phyloP scores from a whole-genome alignment of 441 rosid genomes.

The Metrosideros polymorpha region DNA sequence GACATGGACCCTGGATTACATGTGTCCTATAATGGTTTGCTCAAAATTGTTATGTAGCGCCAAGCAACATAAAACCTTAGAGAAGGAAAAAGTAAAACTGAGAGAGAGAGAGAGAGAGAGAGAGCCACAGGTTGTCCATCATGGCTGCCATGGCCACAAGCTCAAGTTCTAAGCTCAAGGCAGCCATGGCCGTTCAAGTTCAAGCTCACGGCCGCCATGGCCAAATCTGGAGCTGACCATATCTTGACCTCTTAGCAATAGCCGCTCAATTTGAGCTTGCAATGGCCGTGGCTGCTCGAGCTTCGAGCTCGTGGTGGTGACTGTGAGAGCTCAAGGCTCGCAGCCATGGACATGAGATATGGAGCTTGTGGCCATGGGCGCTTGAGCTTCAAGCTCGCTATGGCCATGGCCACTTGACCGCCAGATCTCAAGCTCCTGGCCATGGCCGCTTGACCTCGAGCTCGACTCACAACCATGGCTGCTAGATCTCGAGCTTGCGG shows the following conservation, averaged over 20 bases:
- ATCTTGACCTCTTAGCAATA: background rate
- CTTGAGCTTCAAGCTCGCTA: background rate
- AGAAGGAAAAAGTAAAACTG: background rate
- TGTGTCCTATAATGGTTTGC: background rate
- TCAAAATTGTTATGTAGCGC: background rate
- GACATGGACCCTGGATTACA: background rate
- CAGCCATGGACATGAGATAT: background rate
- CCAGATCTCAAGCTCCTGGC: background rate
- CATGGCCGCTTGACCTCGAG: background rate
- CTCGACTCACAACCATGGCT: background rate
- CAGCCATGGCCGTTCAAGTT: background rate
- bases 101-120: background rate
- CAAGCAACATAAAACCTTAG: background rate
- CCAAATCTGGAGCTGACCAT: background rate
- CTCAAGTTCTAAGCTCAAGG: background rate
- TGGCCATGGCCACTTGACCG: background rate
- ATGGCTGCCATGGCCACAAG: background rate
- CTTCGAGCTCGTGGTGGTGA: background rate
- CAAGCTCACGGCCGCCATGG: background rate
- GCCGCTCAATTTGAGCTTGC: background rate
- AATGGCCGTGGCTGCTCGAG: background rate
- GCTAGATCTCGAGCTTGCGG: background rate
- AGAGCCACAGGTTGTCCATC: background rate
- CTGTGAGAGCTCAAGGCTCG: background rate
- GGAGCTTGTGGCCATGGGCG: background rate